Evolutionary conservation across 257 asterid species (phyloP), one percentile per base, ranked within the genome.

Genomic region (Solanum sejunctum): DNA sequence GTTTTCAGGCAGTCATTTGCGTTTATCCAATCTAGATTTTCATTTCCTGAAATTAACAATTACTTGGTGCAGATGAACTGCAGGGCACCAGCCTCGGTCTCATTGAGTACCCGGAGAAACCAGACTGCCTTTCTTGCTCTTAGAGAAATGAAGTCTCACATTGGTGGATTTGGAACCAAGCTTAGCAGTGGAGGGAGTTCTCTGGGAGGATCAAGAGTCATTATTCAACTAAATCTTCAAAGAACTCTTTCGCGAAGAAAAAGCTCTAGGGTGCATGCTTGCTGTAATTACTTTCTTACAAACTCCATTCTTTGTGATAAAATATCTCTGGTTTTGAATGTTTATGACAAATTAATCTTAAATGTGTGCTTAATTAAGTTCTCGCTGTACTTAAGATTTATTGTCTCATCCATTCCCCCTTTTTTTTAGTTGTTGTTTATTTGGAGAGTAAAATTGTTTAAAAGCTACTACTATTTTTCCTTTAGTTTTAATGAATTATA

Each of bases 221-320:
- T 85, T 83, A 41, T 64, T 57, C 75, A 32, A 84, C 89, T 87
- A 32, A 90, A 85, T 18, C 56, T 85, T 82, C 88, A 78, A 77
- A 77, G 84, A 86, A 80, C 86, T 26, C 47, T 83, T 47, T 36
- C 16, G 10, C 20, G 45, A 84, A 88, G 91, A 87, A 92, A 83
- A 86, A 79, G 85, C 87, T 80, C 89, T 0, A 67, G 16, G 6
- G 88, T 90, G 41, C 73, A 86, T 86, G 95, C 94, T 89, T 89
- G 95, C 91, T 94, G 98, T 95, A 93, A 93, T 85, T 66, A 77
- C 4, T 51, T 43, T 2, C 80, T 71, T 51, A 23, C 23, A 51
- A 21, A 13, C 63, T 52, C 60, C 45, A 77, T 77, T 6, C 82
- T 77, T 15, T 23, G 39, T 51, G 8, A 8, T 49, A 20, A 15